Evolutionary conservation across 768 basidiomycete species (phyloP).

Genomic region (Dentipellis fragilis): DNA sequence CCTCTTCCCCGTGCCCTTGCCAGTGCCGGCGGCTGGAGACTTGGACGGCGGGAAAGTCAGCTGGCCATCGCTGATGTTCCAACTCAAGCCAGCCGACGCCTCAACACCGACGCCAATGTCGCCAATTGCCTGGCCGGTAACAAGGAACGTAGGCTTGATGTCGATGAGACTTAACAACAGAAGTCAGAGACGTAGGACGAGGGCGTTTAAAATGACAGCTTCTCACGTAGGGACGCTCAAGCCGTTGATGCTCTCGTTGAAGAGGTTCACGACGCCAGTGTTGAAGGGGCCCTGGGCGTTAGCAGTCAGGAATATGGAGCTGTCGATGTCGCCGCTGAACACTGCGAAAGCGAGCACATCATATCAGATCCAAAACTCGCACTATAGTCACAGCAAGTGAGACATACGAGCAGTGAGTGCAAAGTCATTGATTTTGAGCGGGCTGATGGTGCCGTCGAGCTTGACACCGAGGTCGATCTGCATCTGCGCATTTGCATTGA

Average conservation of each 20-base stretch:
- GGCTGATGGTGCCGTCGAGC: not conserved
- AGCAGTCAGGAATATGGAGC: not conserved
- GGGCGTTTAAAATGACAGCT: not conserved
- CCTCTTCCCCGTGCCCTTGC: not conserved
- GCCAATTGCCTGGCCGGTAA: not conserved
- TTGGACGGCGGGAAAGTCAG: not conserved
- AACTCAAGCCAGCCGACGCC: not conserved
- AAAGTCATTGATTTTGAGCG: not conserved
- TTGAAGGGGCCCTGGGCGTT: not conserved
- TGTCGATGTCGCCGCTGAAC: not conserved
- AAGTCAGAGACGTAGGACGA: too few species aligned
- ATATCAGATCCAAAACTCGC: not conserved
- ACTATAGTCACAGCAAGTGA: not conserved
- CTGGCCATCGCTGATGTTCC: not conserved
- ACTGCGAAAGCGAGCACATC: not conserved
- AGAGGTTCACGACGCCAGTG: not conserved
- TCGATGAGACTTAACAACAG: not conserved
- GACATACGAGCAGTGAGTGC: not conserved
- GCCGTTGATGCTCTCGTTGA: not conserved
- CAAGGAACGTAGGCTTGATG: not conserved
- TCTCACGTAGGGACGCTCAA: not conserved
- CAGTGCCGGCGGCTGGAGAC: not conserved
- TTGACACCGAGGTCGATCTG: not conserved
- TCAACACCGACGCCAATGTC: not conserved
- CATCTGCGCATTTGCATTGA: not conserved